These are phyloP conservation scores for Apiospora malaysiana DNA, from an alignment of 2,329 filamentous ascomycete genomes.

Conservation along the genomic window DNA sequence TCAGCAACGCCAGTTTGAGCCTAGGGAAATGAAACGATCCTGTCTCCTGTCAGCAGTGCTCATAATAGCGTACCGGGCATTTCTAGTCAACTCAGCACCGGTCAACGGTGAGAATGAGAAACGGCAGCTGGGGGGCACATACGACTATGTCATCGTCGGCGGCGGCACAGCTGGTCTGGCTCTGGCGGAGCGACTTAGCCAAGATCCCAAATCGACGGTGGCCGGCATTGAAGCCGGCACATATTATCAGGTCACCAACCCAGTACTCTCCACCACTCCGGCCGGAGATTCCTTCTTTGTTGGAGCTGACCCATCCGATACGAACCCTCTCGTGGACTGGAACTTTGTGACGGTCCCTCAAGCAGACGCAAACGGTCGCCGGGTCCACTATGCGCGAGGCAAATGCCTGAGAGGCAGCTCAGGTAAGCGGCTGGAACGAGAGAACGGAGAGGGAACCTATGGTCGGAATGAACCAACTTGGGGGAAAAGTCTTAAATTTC, in stretches of 20 bases:
- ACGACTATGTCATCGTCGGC: slow-evolving; percentile 40
- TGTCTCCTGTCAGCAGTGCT: neutral
- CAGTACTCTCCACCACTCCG: slow-evolving; percentile 21
- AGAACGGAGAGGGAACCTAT: neutral
- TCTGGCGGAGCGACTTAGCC: slow-evolving; percentile 40
- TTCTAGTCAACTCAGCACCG: neutral
- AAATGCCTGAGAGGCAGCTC: slow-evolving; percentile 38
- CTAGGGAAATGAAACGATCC: neutral
- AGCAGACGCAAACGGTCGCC: slow-evolving; percentile 23
- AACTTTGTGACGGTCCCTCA: slow-evolving; percentile 34
- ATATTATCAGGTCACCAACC: slow-evolving; percentile 40
- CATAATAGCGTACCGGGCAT: neutral
- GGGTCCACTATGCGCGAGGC: slow-evolving; percentile 38
- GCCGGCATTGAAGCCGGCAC: slow-evolving; percentile 47
- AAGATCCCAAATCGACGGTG: slow-evolving; percentile 34
- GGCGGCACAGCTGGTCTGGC: slow-evolving; percentile 47
- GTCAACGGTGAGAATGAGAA: neutral
- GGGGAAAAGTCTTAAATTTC: neutral
- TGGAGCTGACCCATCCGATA: slow-evolving; percentile 20
- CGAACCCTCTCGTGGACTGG: slow-evolving; percentile 32
- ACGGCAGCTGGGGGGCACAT: slow-evolving; percentile 8
- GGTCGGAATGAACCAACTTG: slow-evolving; percentile 20
- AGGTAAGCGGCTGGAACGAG: neutral
- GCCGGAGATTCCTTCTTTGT: slow-evolving; percentile 31
- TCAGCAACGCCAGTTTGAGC: no score